Base-by-base conservation (phyloP, 306 rosid species). In the Trichosanthes truncata region DNA sequence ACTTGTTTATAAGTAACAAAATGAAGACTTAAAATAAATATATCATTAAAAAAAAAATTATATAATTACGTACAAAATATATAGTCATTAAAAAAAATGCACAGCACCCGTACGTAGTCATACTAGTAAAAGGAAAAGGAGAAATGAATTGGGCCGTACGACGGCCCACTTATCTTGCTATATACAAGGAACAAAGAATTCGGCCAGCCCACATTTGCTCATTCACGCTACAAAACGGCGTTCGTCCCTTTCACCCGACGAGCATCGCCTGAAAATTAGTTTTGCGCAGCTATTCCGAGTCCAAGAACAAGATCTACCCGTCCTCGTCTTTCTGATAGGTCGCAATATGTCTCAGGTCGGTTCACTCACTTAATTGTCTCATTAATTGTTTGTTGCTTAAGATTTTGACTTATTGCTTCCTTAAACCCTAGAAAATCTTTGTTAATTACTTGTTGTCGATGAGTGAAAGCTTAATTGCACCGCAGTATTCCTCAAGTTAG, bases 301-400 rank as follows among this genome's bases (percentile, higher is more conserved):
- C 17, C 60, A 25, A 12, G 25, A 46, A 48, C 61, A 49, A 74
- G 60, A 48, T 49, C 78, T 17, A 45, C 13, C 23, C 10, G 23
- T 17, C 78, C 1, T 48, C 45, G 78, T 26, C 49, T 36, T 29
- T 56, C 79, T 60, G 25, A 33, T 74, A 52, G 60, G 59, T 61
- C 76, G 69, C 33, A 75, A 56, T 10, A 89, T 89, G 92, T 89
- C 92, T 81, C 92, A 89, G 92, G 92, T 89, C 48, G 48, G 33
- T 46, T 46, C 61, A 18, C 55, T 45, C 77, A 20, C 51, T 73
- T 33, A 45, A 46, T 31, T 78, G 49, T 67, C 25, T 65, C 48
- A 4, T 3, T 23, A 23, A 18, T 40, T 10, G 12, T 77, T 72
- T 38, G 0, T 38, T 31, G 35, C 3, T 40, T 25, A 35, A 26